Base-by-base conservation (phyloP, 202 grass and related monocot species). In the Carex arenaria region DNA sequence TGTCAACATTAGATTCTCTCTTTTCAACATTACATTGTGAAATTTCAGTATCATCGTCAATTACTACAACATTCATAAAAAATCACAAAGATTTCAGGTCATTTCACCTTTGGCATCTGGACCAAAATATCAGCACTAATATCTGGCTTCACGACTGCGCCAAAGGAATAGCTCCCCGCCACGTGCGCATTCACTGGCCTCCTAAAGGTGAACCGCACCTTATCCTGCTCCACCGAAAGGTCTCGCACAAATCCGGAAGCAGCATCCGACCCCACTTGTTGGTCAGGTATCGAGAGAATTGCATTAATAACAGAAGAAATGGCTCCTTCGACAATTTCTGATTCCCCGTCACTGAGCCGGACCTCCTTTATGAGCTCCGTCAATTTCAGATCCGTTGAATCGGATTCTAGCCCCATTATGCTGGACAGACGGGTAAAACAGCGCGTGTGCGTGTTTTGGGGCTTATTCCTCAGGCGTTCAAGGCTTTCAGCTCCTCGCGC, bases 41-140 rank as follows among this genome's bases (percentile, higher is more conserved):
- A 26, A 26, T 26, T 26, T 26, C 26, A 26, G 26, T 26, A 26
- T 26, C 26, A 26, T 26, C 0, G 26, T 26, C 26, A 26, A 26
- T 26, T 26, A 26, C 26, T 26, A 26, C 15, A 18, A 23, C 12
- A 9, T 31, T 38, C 14, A 17, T 13, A 57, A 2, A 57, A 59
- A 57, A 78, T 59, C 18, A 78, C 10, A 78, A 3, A 28, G 52
- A 65, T 43, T 49, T 66, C 79, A 66, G 4, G n/a, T 51, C 36
- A 67, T 51, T 8, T 23, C 52, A 92, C 96, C 93, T 95, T 98
- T 7, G 92, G 90, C 93, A 98, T 93, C 40, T 90, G 91, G 11
- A 95, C 81, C 47, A 98, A 82, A 18, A 98, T 89, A 78, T 98
- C 95, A 1, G 87, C 85, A 10, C 85, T 69, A 12, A 95, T 81